These are phyloP conservation scores for Climacium dendroides DNA, from an alignment of 225 moss, liverwort and hornwort species.

Conservation along the genomic window DNA sequence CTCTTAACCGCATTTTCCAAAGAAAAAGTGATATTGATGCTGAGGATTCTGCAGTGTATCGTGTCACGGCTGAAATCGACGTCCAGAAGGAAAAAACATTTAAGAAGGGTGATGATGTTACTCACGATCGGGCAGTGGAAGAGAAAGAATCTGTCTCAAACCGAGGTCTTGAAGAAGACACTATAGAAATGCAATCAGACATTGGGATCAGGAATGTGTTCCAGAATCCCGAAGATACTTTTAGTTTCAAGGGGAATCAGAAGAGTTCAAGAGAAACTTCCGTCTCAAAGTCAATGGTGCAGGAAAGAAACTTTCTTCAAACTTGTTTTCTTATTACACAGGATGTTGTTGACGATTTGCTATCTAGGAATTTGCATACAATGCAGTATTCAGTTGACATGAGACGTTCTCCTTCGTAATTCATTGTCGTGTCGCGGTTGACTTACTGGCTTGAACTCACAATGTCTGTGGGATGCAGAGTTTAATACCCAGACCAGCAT, in stretches of 20 bases:
- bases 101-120: background rate
- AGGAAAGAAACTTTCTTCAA: slow-evolving; percentile 1
- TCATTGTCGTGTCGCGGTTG: background rate
- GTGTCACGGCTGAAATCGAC: background rate
- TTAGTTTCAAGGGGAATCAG: slow-evolving; percentile 38
- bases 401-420: background rate
- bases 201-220: slow-evolving; percentile 6
- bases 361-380: background rate
- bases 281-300: background rate
- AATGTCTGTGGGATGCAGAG: slow-evolving; percentile 4
- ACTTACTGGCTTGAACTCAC: background rate
- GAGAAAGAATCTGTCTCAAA: slow-evolving; percentile 4
- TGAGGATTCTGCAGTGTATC: slow-evolving; percentile 6
- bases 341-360: background rate
- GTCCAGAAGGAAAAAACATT: background rate
- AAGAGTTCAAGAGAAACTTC: background rate
- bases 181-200: background rate
- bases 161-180: slow-evolving; percentile 7
- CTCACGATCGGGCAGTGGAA: background rate
- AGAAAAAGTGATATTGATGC: background rate
- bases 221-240: slow-evolving; percentile 46
- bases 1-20: slow-evolving; percentile 21
- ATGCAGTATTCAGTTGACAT: background rate
- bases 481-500: background rate
- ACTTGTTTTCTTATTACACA: background rate